Evolutionary conservation across 371 early-diverging fungal genomes (phyloP), one percentile per base, ranked within the genome.

Genomic region (Mortierella sp.): DNA sequence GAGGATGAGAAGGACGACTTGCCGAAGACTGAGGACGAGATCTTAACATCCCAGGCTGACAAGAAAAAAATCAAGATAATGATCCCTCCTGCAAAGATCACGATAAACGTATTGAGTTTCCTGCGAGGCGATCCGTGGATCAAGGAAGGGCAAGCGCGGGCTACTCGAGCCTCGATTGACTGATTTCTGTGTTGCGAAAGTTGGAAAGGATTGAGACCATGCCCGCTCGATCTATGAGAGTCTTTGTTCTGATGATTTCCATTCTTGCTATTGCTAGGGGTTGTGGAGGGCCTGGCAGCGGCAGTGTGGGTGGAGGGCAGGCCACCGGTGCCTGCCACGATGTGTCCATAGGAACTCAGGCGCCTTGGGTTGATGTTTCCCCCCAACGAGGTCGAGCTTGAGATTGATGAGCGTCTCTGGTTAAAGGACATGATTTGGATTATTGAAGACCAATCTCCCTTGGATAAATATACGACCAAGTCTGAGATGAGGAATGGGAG

Each of bases 251-350:
- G 51, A 32, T 16, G 26, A 28, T 30, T 66, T 39, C 14, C 14
- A 47, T 32, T 32, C 47, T 45, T 60, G 61, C 4, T 49, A 65
- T 28, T 70, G 40, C 30, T 39, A 39, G 9, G 10, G 63, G 22
- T 75, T 32, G 49, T 51, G 1, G 51, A 20, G 16, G 62, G 49
- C 47, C 64, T 67, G 62, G 68, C 64, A 59, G 78, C 69, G 35
- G 74, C 74, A 2, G 70, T 73, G 43, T 78, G 78, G 20, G 70
- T 49, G 1, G 74, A 78, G 32, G 78, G 78, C 28, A 78, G 68
- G 3, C 66, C 74, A 0, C 78, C 78, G 12, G 74, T 78, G 3
- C 78, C 78, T 24, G 74, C 78, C 63, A 70, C 67, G 59, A 78
- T 70, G 40, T 79, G 73, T 14, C 79, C 75, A 57, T 68, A 66